These are phyloP conservation scores for Salix purpurea DNA, from an alignment of 345 rosid genomes.

Conservation along the genomic window DNA sequence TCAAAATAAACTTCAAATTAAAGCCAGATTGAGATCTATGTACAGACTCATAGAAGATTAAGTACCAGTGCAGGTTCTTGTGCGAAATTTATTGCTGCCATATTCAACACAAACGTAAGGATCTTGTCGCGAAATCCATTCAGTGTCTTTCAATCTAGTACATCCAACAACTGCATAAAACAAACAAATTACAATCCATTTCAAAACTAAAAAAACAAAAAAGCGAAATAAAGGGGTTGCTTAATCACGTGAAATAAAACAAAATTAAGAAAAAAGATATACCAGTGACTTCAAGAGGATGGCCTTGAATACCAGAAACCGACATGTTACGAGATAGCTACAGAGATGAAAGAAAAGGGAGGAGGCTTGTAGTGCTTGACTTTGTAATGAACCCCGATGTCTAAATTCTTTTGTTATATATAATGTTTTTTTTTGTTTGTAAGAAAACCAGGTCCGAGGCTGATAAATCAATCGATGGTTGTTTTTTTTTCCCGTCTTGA, in stretches of 20 bases:
- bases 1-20: background rate
- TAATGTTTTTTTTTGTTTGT: background rate
- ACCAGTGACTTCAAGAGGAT: conserved; percentile 77
- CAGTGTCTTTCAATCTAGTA: conserved; percentile 32
- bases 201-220: background rate
- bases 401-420: background rate
- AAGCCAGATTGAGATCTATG: background rate
- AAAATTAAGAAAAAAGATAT: background rate
- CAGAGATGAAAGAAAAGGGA: background rate
- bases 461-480: background rate
- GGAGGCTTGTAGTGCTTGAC: background rate
- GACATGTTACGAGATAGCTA: conserved; percentile 18
- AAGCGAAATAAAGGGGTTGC: background rate
- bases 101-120: conserved; percentile 33
- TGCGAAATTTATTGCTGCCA: conserved; percentile 26
- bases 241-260: background rate
- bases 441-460: background rate
- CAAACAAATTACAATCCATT: background rate
- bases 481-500: background rate
- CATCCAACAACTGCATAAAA: conserved; percentile 25
- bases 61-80: conserved; percentile 32
- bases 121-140: conserved; percentile 34
- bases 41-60: background rate
- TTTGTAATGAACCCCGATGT: background rate
- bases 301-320: conserved; percentile 63